phyloP scores from a whole-genome alignment of 345 rosid genomes.

The Heritiera fomes region DNA sequence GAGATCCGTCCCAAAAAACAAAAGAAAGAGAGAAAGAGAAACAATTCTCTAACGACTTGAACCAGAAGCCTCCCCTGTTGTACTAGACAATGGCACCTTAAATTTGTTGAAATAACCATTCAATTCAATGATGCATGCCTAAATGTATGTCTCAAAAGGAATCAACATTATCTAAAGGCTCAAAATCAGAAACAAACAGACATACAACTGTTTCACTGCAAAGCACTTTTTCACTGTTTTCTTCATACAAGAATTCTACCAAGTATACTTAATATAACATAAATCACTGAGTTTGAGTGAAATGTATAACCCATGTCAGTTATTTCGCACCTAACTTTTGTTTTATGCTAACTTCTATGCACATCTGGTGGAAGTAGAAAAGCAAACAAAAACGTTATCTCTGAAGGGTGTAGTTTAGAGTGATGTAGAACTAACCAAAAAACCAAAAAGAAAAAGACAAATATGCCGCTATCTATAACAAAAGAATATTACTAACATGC shows the following conservation, averaged over 20 bases:
- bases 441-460: not conserved
- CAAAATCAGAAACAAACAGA: not conserved
- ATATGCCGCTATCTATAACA: not conserved
- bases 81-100: not conserved
- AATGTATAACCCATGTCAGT: not conserved
- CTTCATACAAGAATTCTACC: too few relatives aligned
- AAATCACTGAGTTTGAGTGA: not conserved
- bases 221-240: too few relatives aligned
- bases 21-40: not conserved
- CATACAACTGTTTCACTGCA: not conserved
- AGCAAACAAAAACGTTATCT: not conserved
- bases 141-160: not conserved
- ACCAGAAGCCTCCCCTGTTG: not conserved
- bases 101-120: conserved; percentile 10
- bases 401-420: not conserved
- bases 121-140: conserved; percentile 1
- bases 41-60: not conserved
- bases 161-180: not conserved
- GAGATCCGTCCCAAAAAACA: too few relatives aligned
- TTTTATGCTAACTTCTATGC: not conserved
- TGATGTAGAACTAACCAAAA: not conserved
- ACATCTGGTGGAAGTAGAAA: not conserved
- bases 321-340: not conserved
- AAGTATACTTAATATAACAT: too few relatives aligned
- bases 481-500: not conserved